Evolutionary conservation across 371 early-diverging fungal species (phyloP), one percentile per base, ranked within the genome.

Genomic region (Mucor indicus): DNA sequence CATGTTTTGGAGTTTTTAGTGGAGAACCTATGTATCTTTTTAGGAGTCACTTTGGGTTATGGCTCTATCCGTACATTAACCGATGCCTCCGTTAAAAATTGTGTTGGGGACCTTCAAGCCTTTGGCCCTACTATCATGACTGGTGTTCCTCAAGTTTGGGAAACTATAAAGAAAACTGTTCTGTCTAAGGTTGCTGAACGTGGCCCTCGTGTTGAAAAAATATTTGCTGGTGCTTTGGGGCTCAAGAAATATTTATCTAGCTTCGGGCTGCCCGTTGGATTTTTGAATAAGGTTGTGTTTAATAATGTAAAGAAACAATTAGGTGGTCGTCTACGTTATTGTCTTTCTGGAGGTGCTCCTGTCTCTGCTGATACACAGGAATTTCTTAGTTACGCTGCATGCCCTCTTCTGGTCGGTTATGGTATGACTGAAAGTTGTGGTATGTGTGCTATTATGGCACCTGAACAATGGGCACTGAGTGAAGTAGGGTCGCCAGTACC

Each of bases 281-380:
- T 89, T 38, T 67, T 96, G 35, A 98, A 92, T 69, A 67, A 58
- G 15, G 67, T 92, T 17, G 85, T 98, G 16, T 99, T 99, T 74
- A 88, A 86, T 56, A 87, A 87, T 67, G 90, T 98, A 50, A 77
- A 84, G 59, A 83, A 83, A 41, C 87, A 90, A 48, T 87, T 94
- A 53, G 99, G 99, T 49, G 99, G 98, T 24, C 75, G 90, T 10
- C 78, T 99, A 29, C 74, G 84, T 51, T 82, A 87, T 64, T 90
- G 90, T 30, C 72, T 99, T n/a, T 89, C 89, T 23, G 99, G 99
- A 51, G 96, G 98, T 51, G 99, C 99, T 2, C 93, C 98, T 25
- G 77, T 98, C 30, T 85, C 92, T 19, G 44, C 62, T 35, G 89
- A 91, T 30, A 90, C 93, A 4, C 91, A 95, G 50, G 67, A 79